These are phyloP conservation scores for Pisolithus sp. DNA, from an alignment of 768 basidiomycete species.

Conservation along the genomic window DNA sequence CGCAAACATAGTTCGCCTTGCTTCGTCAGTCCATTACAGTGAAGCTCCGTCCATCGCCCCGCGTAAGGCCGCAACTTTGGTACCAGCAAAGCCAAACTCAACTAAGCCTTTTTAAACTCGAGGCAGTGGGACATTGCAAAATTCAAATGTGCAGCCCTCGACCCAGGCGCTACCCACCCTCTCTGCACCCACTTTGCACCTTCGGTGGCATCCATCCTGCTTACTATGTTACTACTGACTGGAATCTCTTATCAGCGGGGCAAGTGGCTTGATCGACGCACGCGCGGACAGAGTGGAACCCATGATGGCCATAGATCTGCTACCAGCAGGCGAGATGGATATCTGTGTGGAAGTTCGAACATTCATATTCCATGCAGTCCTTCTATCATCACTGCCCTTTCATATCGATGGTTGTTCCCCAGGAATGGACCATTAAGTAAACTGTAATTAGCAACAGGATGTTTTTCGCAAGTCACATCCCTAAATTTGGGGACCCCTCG, in stretches of 20 bases:
- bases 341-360: neutral
- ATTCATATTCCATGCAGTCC: neutral
- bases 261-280: neutral
- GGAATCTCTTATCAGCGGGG: neutral
- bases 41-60: neutral
- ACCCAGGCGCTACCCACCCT: neutral
- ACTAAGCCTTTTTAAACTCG: neutral
- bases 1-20: neutral
- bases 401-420: neutral
- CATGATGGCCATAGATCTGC: neutral
- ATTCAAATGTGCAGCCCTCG: slow-evolving; percentile 1
- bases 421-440: neutral
- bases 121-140: neutral
- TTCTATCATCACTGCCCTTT: neutral
- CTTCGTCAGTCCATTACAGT: neutral
- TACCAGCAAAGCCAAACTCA: neutral
- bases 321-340: neutral
- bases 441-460: neutral
- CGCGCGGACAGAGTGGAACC: neutral
- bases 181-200: neutral
- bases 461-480: neutral
- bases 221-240: neutral
- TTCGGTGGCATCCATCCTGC: neutral
- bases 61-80: neutral
- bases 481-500: slow-evolving; percentile 1